These are phyloP conservation scores for Dalechampia spathulata DNA, from an alignment of 441 rosid genomes.

Conservation along the genomic window DNA sequence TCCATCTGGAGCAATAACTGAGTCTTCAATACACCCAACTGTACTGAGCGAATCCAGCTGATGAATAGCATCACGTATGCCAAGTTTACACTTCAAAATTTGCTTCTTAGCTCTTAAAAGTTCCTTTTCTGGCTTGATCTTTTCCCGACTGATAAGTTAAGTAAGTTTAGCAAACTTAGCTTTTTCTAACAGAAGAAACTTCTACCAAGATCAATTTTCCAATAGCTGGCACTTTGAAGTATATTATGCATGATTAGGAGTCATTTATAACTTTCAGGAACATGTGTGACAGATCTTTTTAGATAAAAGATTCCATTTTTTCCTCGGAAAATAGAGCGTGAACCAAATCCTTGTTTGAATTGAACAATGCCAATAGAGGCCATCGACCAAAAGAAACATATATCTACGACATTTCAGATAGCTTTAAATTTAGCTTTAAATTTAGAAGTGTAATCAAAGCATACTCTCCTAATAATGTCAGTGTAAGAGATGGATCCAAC, in stretches of 20 bases:
- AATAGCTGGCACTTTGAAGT: background rate
- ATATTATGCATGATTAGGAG: background rate
- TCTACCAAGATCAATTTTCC: background rate
- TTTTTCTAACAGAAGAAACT: background rate
- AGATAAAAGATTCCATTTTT: background rate
- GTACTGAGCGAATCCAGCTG: constrained; percentile 78
- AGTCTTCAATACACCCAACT: constrained; percentile 77
- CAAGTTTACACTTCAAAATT: constrained; percentile 87
- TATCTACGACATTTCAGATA: background rate
- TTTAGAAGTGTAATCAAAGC: background rate
- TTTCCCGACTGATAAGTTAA: constrained; percentile 61
- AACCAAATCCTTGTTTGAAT: too few relatives aligned
- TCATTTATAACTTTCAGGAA: background rate
- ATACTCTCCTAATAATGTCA: background rate
- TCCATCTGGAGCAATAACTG: constrained; percentile 91
- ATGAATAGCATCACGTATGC: constrained; percentile 74
- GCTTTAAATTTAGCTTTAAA: constrained; percentile 5
- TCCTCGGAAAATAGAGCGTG: too few relatives aligned
- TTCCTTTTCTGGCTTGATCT: constrained; percentile 92
- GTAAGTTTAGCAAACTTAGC: constrained; percentile 2
- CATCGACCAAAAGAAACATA: too few relatives aligned
- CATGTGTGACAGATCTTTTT: background rate
- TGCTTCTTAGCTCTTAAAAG: constrained; percentile 74
- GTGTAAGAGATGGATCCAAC: too few relatives aligned
- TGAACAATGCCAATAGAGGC: background rate